Evolutionary conservation across 148 eudicot species (phyloP).

Genomic region (Persicaria tinctoria): DNA sequence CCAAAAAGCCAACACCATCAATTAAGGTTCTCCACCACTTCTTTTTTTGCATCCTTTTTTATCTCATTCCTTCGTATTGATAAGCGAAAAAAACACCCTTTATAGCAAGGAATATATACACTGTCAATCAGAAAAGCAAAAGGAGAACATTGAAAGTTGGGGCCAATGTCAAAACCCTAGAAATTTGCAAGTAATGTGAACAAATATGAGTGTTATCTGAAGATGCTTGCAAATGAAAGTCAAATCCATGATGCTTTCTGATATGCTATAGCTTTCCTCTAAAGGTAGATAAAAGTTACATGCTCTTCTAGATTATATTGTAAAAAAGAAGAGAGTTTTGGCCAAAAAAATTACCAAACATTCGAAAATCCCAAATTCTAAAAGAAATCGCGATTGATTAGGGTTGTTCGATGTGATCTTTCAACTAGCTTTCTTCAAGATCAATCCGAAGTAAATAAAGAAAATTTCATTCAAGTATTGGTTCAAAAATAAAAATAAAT

Average conservation of each 20-base stretch:
- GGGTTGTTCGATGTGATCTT: no score
- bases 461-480: no score
- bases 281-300: neutral
- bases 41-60: constrained; percentile 13
- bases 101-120: constrained; percentile 1
- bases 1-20: constrained; percentile 5
- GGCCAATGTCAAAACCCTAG: neutral
- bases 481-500: no score
- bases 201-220: no score
- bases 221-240: neutral
- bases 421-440: no score
- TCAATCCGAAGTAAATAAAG: no score
- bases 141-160: neutral
- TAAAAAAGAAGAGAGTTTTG: no score
- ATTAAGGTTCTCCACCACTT: constrained; percentile 12
- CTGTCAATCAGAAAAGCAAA: constrained; percentile 1
- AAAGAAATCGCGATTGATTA: no score
- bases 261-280: neutral
- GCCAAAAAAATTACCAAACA: no score
- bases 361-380: no score
- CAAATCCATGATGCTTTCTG: neutral
- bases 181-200: neutral
- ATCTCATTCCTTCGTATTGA: neutral
- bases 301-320: neutral
- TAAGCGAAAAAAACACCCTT: constrained; percentile 9